Percentiles rank a stretch among this genome's conserved stretches.
Conservation (phyloP, 164 flowering plant genomes). For the Macadamia integrifolia region DNA sequence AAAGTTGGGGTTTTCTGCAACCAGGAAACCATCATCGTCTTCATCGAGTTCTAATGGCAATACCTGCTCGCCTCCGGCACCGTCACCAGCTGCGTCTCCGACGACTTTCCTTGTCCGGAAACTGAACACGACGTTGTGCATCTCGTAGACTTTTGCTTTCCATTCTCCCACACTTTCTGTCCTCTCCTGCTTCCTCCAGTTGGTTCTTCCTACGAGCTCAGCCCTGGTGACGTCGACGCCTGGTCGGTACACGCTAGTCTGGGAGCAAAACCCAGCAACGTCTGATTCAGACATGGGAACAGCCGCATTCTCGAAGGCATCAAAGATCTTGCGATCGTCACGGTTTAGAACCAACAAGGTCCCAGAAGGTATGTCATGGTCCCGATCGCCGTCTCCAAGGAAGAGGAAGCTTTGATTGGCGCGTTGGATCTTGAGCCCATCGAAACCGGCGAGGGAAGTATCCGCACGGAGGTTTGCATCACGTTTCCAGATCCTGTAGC, state of each 20-base stretch:
- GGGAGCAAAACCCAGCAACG: slow-evolving; percentile 53
- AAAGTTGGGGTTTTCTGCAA: slow-evolving; percentile 66
- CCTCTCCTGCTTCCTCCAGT: slow-evolving; percentile 87
- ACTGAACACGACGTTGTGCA: slow-evolving; percentile 79
- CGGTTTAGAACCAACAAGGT: slow-evolving; percentile 67
- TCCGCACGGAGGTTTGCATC: slow-evolving; percentile 88
- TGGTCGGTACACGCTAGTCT: slow-evolving; percentile 78
- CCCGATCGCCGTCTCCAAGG: slow-evolving; percentile 59
- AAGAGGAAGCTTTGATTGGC: slow-evolving; percentile 87
- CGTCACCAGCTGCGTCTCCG: slow-evolving; percentile 19
- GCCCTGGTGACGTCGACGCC: slow-evolving; percentile 95
- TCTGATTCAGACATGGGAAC: slow-evolving; percentile 57
- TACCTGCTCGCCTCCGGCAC: slow-evolving; percentile 42
- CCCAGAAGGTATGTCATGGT: slow-evolving; percentile 42
- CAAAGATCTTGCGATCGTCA: slow-evolving; percentile 52
- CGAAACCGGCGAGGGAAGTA: slow-evolving; percentile 85
- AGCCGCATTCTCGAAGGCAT: slow-evolving; percentile 87
- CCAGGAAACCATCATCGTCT: slow-evolving; percentile 76
- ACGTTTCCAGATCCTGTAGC: slow-evolving; percentile 92
- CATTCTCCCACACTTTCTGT: slow-evolving; percentile 77
- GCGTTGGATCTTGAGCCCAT: slow-evolving; percentile 86
- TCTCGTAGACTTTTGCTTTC: slow-evolving; percentile 80
- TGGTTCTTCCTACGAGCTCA: slow-evolving; percentile 58
- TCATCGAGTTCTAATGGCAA: slow-evolving; percentile 65
- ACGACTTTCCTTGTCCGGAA: slow-evolving; percentile 69